Base-by-base conservation (phyloP, 805 yeast genomes). In the Blastobotrys parvus region DNA sequence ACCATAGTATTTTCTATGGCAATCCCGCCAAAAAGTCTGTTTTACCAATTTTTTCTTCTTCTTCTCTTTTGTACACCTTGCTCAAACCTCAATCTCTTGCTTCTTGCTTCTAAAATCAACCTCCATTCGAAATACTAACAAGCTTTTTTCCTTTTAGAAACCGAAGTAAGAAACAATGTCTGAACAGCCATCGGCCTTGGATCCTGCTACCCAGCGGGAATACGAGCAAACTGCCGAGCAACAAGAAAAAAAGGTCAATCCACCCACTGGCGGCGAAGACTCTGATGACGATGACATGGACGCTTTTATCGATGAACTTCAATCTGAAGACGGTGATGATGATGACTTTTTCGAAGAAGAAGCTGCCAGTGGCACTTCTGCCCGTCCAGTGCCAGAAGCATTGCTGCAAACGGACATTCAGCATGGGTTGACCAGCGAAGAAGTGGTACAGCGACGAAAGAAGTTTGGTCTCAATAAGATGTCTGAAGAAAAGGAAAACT, bases 381-480 rank as follows among this genome's bases (percentile, higher is more conserved):
- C 79, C 65, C 78, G 81, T 67, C 82, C 83, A 48, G 87, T 86
- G 42, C 94, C 95, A 44, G 95, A 87, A 58, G 92, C 82, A 61
- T 68, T 83, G 54, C 73, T 86, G 59, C 81, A 82, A 67, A 86
- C 95, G 49, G 85, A 82, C 71, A 88, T 89, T 42, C 62, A 77
- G 41, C 62, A 63, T 56, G 95, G 95, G 77, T 75, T 86, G 60
- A 64, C 81, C 49, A 68, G 77, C 48, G 94, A 82, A 37, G 94
- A 86, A 66, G 94, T 84, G 47, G 44, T 65, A 61, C 79, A 72
- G 66, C 80, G 95, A 75, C 77, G 94, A 72, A 85, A 84, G 84
- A 84, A 81, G 77, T 86, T 68, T 62, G 95, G 95, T 75, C 70
- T 77, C 52, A 86, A 86, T 69, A 89, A 83, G 71, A 83, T 86